Evolutionary conservation across 1,284 basidiomycete genomes (phyloP).

Genomic region (Austroboletus niveus): DNA sequence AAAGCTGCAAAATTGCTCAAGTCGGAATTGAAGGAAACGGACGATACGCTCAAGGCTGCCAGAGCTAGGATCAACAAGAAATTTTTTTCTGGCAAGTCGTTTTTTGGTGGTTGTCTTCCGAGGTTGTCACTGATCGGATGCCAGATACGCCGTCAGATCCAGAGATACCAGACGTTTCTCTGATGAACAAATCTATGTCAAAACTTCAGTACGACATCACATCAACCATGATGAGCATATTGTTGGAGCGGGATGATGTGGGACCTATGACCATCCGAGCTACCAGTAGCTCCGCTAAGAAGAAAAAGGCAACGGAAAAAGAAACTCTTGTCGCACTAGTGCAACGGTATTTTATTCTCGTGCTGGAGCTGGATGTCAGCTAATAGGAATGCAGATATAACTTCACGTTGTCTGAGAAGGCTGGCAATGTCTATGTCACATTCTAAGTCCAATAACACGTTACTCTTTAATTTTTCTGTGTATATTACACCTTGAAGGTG

Average conservation of each 20-base stretch:
- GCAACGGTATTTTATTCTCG: conserved; percentile 11
- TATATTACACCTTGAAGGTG: background rate
- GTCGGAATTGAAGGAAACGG: conserved; percentile 20
- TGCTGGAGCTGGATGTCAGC: background rate
- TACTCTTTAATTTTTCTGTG: background rate
- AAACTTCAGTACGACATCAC: conserved; percentile 9
- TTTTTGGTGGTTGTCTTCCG: background rate
- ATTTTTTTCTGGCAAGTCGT: conserved; percentile 18
- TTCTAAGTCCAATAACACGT: conserved; percentile 11
- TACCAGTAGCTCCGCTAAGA: background rate
- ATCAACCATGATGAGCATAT: conserved; percentile 10
- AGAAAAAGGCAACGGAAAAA: conserved; percentile 2
- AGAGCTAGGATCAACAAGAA: conserved; percentile 21
- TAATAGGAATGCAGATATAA: conserved; percentile 14
- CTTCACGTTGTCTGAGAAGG: background rate
- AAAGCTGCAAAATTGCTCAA: conserved; percentile 9
- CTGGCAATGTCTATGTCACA: conserved; percentile 13
- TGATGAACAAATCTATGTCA: background rate
- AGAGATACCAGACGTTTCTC: conserved; percentile 1
- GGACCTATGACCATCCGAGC: conserved; percentile 17
- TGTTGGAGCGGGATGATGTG: conserved; percentile 16
- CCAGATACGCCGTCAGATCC: conserved; percentile 12
- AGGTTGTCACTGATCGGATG: conserved; percentile 5
- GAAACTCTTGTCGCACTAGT: conserved; percentile 8
- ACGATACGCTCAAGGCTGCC: conserved; percentile 8